A percentile compares a stretch with the other conserved stretches of the same genome.
Evolutionary conservation across 75 land plant genomes (phyloP).

Genomic region (Cupressus sempervirens): DNA sequence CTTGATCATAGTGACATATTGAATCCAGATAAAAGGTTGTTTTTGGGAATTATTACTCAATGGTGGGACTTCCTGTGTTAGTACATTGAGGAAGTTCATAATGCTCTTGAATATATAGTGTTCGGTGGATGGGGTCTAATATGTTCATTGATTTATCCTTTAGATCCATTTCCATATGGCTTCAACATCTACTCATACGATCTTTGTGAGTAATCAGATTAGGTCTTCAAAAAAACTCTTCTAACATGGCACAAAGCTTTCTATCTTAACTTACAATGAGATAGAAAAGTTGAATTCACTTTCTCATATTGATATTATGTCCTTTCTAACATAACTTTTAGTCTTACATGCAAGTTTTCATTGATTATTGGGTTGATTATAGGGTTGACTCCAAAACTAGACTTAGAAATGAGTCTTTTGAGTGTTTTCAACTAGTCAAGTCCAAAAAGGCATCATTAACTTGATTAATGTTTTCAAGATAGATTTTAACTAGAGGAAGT

Average conservation of each 20-base stretch:
- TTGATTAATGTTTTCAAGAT: no score
- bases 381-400: no score
- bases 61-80: background rate
- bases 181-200: background rate
- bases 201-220: background rate
- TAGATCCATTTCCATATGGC: background rate
- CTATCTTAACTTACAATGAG: background rate
- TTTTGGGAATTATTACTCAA: background rate
- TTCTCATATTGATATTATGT: background rate
- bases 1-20: no score
- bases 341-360: background rate
- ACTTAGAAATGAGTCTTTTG: no score
- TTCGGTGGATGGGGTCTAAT: background rate
- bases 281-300: background rate
- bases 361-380: no score
- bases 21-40: background rate
- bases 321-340: background rate
- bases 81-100: background rate
- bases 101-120: background rate
- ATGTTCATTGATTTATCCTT: no score
- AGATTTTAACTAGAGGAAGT: no score
- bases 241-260: background rate
- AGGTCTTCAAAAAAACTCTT: background rate
- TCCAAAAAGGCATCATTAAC: no score
- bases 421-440: no score